Percentiles rank a stretch among this genome's conserved stretches.
Evolutionary conservation across 2,329 filamentous ascomycete genomes (phyloP).

Genomic region (Monosporascus sp.): DNA sequence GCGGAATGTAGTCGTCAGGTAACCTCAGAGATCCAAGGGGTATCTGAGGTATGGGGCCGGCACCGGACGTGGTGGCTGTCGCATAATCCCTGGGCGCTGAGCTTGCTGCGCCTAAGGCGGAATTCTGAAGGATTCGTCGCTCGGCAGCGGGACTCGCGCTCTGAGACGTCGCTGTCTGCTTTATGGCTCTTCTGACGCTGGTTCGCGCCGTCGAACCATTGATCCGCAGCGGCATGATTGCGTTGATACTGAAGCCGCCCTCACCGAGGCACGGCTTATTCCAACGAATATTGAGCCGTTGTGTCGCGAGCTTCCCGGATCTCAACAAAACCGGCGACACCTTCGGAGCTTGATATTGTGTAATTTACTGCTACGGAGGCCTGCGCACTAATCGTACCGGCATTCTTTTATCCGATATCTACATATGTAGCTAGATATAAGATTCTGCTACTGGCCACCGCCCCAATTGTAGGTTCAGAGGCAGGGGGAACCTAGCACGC

Average conservation of each 20-base stretch:
- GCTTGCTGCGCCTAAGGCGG: neutral
- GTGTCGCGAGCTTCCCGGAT: neutral
- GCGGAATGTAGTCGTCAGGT: constrained; percentile 49
- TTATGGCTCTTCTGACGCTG: constrained; percentile 17
- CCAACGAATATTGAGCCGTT: neutral
- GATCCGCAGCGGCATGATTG: constrained; percentile 20
- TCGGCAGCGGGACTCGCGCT: neutral
- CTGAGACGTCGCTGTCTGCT: constrained; percentile 6
- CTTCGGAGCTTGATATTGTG: constrained; percentile 4
- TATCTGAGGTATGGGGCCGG: constrained; percentile 4
- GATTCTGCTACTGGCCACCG: constrained; percentile 14
- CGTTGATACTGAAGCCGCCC: neutral
- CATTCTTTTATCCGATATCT: too few relatives aligned
- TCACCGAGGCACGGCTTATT: neutral
- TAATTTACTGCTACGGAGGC: too few relatives aligned
- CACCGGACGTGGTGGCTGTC: constrained; percentile 7
- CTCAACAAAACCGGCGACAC: constrained; percentile 2
- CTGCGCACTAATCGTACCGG: too few relatives aligned
- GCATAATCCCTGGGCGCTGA: constrained; percentile 19
- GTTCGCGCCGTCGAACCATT: constrained; percentile 16
- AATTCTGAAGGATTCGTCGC: too few relatives aligned
- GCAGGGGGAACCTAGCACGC: too few relatives aligned
- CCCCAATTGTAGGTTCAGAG: constrained; percentile 1
- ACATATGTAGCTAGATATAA: neutral
- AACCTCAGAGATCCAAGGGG: constrained; percentile 25